Evolutionary conservation across 2,329 filamentous ascomycete genomes (phyloP), one percentile per base, ranked within the genome.

Genomic region (Fusarium tanahbumbuense): DNA sequence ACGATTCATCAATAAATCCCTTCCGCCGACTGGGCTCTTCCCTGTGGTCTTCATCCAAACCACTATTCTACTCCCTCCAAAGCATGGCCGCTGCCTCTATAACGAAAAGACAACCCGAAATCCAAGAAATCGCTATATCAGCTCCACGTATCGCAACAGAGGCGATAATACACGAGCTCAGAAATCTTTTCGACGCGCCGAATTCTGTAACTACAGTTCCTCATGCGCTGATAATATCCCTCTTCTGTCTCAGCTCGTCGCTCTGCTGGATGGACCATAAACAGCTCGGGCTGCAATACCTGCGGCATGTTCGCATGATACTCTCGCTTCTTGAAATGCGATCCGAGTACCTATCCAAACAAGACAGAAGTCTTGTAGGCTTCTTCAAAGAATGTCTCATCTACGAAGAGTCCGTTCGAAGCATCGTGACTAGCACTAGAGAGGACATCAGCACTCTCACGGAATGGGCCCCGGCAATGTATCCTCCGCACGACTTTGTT

Each of bases 321-420:
- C 49, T 73, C 2, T 44, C 68, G 1, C 32, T 73, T 0, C 42
- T 73, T 1, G 70, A 73, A 20, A 70, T 73, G 57, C 55, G 70
- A 22, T 47, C 50, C 2, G 40, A 64, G n/a, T 20, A 62, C 5
- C 37, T 73, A 1, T 60, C 56, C 2, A 52, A 57, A 16, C 64
- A 73, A 25, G 70, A 73, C 7, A 56, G 53, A 2, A 58, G 56
- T 2, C n/a, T 73, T 1, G 47, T 73, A 2, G 44, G 32, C 8
- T 73, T 73, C 60, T 73, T 73, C n/a, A 71, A 57, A 48, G 67
- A 72, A 41, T 73, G 70, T 1, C 46, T 73, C 0, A 63, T 73
- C 3, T 73, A 73, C 13, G 70, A 73, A 41, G 67, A 73, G 20
- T 66, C 70, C 4, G 64, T 73, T 2, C 54, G 67, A 20, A 72